These are phyloP conservation scores for Trichoderma erinaceum DNA, from an alignment of 495 filamentous ascomycete species.

Conservation along the genomic window DNA sequence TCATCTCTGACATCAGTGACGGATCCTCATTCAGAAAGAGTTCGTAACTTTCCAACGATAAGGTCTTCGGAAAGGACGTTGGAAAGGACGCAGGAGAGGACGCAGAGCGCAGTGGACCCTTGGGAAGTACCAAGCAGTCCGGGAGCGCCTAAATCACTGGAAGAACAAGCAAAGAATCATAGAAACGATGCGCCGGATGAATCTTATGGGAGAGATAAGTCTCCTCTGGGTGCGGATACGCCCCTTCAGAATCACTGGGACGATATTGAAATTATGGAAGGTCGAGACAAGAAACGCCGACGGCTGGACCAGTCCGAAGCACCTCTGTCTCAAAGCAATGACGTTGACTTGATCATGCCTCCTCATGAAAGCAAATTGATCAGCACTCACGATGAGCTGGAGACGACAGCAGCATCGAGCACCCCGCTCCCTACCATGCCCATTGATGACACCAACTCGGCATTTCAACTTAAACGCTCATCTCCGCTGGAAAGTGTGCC, in stretches of 20 bases:
- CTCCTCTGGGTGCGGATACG: background rate
- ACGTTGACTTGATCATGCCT: background rate
- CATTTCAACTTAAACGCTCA: background rate
- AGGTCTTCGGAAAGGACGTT: background rate
- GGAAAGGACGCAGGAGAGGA: background rate
- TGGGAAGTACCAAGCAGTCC: slow-evolving; percentile 14
- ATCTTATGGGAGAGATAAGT: background rate
- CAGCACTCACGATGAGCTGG: background rate
- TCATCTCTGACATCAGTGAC: background rate
- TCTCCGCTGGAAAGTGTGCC: too few species aligned
- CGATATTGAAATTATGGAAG: too few species aligned
- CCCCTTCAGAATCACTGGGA: background rate
- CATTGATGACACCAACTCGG: background rate
- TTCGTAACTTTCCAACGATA: background rate
- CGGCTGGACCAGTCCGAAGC: background rate
- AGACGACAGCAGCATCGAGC: background rate
- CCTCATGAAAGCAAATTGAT: background rate
- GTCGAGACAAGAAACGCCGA: slow-evolving; percentile 4
- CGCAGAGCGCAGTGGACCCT: background rate
- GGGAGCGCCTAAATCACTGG: background rate
- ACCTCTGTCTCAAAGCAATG: background rate
- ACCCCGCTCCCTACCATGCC: background rate
- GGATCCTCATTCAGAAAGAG: background rate
- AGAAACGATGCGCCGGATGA: background rate
- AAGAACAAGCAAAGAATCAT: background rate